Evolutionary conservation across 495 filamentous ascomycete species (phyloP).

Genomic region (Neurospora sp.): DNA sequence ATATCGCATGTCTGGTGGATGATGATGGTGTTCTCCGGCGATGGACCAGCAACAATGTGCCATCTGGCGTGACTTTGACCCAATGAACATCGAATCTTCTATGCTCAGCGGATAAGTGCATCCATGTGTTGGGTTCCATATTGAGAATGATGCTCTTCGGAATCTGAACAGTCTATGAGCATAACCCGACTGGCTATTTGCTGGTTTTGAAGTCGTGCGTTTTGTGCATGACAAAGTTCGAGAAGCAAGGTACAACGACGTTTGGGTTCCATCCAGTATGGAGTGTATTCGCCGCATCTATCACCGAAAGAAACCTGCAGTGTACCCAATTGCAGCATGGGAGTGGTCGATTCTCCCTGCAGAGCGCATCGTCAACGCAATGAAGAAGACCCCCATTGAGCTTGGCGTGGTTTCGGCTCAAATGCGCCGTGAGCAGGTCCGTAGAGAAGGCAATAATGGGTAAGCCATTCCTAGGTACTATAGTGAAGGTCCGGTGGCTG

Average conservation of each 20-base stretch:
- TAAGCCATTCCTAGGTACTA: background rate
- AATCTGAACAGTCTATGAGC: constrained; percentile 6
- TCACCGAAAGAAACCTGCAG: background rate
- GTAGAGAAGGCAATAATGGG: background rate
- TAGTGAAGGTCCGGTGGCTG: background rate
- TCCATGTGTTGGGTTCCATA: constrained; percentile 20
- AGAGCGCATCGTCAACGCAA: background rate
- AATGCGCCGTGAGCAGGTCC: background rate
- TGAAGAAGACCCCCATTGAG: background rate
- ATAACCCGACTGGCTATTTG: background rate
- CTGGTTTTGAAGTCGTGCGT: background rate
- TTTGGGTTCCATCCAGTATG: background rate
- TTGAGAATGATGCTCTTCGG: constrained; percentile 17
- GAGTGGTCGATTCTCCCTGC: background rate
- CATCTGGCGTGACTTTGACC: constrained; percentile 37
- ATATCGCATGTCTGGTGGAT: constrained; percentile 17
- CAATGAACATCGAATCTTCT: constrained; percentile 23
- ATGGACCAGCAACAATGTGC: constrained; percentile 37
- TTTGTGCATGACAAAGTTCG: background rate
- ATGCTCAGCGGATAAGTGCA: constrained; percentile 22
- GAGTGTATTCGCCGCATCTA: background rate
- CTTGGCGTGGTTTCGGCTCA: background rate
- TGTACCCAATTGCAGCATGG: background rate
- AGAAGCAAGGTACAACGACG: background rate
- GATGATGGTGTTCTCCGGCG: constrained; percentile 11